These are phyloP conservation scores for Pouteria campechiana DNA, from an alignment of 179 eudicot genomes.

Conservation along the genomic window DNA sequence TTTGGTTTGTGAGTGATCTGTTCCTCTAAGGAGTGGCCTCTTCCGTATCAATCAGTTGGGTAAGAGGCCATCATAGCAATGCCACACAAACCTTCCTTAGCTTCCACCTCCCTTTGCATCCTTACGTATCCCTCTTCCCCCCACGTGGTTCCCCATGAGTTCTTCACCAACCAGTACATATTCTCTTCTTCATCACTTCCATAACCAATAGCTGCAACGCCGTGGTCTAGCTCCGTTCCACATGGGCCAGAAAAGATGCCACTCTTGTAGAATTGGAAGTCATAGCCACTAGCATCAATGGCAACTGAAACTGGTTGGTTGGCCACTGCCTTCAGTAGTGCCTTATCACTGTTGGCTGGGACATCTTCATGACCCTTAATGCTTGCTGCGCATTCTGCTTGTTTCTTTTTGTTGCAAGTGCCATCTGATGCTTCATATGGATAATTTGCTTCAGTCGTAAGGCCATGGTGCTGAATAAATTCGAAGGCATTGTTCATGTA, in stretches of 20 bases:
- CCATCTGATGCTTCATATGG: constrained; percentile 10
- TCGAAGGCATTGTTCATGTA: constrained; percentile 11
- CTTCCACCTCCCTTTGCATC: constrained; percentile 14
- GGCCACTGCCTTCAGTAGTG: constrained; percentile 18
- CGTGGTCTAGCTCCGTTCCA: constrained; percentile 20
- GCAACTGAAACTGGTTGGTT: constrained; percentile 20
- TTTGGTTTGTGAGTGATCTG: too few relatives aligned
- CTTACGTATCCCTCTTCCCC: constrained; percentile 28
- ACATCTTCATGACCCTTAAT: constrained; percentile 15
- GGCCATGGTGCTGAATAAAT: constrained; percentile 18
- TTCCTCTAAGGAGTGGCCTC: too few relatives aligned
- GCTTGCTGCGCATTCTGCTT: constrained; percentile 5
- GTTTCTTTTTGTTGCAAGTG: constrained; percentile 7
- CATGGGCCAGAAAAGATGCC: constrained; percentile 16
- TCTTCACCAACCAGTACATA: constrained; percentile 25
- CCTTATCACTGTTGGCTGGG: constrained; percentile 7
- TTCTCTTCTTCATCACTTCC: constrained; percentile 9
- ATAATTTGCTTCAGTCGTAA: constrained; percentile 15
- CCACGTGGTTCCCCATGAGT: constrained; percentile 35
- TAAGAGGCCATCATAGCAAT: constrained; percentile 28
- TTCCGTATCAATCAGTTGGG: constrained; percentile 14
- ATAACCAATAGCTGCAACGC: constrained; percentile 19
- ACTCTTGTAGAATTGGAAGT: constrained; percentile 10
- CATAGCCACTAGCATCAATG: constrained; percentile 11
- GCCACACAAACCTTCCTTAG: constrained; percentile 21